Conservation (phyloP, 768 basidiomycete species). For the Lentinula sp. region DNA sequence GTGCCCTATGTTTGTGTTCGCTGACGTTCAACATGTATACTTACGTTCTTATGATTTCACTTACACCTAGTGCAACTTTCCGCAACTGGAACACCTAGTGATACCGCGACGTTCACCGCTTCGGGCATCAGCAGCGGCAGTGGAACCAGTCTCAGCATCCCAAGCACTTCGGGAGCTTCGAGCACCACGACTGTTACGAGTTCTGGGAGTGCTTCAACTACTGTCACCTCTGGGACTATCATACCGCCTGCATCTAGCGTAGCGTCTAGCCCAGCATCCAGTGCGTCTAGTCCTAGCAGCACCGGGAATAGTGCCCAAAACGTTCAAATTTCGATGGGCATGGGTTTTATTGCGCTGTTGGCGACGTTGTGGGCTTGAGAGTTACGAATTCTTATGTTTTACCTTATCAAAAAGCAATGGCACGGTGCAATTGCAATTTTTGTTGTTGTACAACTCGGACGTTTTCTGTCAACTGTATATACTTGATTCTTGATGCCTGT, state of each 20-base stretch:
- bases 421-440: too few species aligned
- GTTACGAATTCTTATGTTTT: neutral
- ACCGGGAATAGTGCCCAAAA: slow-evolving; percentile 10
- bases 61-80: neutral
- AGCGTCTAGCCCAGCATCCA: slow-evolving; percentile 8
- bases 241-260: slow-evolving; percentile 10
- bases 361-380: neutral
- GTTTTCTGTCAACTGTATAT: too few species aligned
- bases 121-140: neutral
- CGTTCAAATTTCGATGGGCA: neutral
- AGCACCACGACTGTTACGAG: neutral
- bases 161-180: neutral
- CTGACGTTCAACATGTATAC: neutral
- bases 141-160: neutral
- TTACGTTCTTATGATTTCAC: neutral
- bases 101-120: neutral
- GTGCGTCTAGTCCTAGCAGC: slow-evolving; percentile 7
- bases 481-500: too few species aligned
- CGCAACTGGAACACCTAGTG: neutral
- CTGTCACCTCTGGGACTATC: slow-evolving; percentile 2
- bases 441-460: too few species aligned
- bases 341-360: neutral
- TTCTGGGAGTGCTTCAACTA: neutral
- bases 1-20: neutral
- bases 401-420: too few species aligned